Conservation (phyloP, 225 moss, liverwort and hornwort genomes). For the Pseudisothecium myosuroides region DNA sequence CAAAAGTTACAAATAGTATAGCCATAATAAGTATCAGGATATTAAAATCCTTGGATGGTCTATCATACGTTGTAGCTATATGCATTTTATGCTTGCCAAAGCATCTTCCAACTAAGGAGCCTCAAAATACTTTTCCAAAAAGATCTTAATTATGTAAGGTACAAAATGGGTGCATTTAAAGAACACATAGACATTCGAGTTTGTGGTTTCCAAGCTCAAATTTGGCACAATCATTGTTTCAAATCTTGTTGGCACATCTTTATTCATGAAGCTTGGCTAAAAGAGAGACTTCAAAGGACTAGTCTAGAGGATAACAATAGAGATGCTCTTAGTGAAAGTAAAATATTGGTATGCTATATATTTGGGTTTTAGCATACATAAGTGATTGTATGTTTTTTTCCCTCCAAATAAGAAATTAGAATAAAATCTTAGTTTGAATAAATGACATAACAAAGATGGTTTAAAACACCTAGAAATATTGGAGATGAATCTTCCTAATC, state of each 20-base stretch:
- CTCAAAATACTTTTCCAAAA: not conserved
- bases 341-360: not conserved
- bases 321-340: too few species aligned
- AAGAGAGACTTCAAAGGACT: too few species aligned
- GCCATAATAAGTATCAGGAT: too few species aligned
- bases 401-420: not conserved
- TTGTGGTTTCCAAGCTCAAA: not conserved
- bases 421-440: not conserved
- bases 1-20: too few species aligned
- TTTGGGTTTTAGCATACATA: not conserved
- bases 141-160: not conserved
- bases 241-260: not conserved
- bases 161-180: not conserved
- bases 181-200: accelerated
- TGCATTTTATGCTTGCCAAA: too few species aligned
- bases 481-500: accelerated
- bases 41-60: too few species aligned
- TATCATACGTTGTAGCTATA: too few species aligned
- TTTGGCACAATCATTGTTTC: not conserved
- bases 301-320: accelerated
- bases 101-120: accelerated
- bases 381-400: too few species aligned
- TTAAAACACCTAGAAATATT: too few species aligned
- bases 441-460: not conserved
- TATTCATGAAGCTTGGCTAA: accelerated